phyloP scores from a whole-genome alignment of 768 basidiomycete genomes.

The Kwoniella sp. region DNA sequence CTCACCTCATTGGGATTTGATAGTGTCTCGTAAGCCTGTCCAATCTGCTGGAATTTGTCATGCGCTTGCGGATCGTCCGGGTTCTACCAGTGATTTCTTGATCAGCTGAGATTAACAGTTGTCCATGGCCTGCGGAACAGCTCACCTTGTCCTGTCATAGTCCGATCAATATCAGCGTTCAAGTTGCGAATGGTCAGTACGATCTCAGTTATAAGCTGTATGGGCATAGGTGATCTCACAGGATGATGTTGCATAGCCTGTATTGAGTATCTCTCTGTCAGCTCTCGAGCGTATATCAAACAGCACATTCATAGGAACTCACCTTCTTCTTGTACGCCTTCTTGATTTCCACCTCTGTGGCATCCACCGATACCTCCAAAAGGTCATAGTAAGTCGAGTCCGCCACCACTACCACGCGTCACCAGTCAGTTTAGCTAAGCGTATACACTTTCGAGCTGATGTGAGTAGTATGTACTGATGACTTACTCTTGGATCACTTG shows the following conservation, averaged over 20 bases:
- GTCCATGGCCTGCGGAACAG: conserved; percentile 1
- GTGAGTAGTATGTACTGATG: no score
- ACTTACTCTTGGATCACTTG: background rate
- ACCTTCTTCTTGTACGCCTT: conserved; percentile 94
- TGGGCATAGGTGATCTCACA: no score
- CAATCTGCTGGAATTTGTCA: conserved; percentile 84
- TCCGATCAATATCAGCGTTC: no score
- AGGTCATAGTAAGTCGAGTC: conserved; percentile 72
- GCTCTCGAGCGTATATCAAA: no score
- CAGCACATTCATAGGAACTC: no score
- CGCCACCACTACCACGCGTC: conserved; percentile 48
- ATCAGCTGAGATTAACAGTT: background rate
- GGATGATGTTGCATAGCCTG: conserved; percentile 65
- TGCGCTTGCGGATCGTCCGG: conserved; percentile 82
- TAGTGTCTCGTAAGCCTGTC: conserved; percentile 64
- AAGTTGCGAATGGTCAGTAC: no score
- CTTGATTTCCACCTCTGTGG: conserved; percentile 85
- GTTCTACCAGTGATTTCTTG: conserved; percentile 63
- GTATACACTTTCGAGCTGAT: no score
- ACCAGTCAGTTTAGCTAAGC: no score
- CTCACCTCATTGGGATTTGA: conserved; percentile 48
- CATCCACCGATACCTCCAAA: conserved; percentile 70
- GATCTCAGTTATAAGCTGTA: no score
- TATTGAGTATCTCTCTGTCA: no score
- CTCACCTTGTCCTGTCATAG: conserved; percentile 78